phyloP scores from a whole-genome alignment of 495 filamentous ascomycete genomes.

The Lophiostoma macrostomum region DNA sequence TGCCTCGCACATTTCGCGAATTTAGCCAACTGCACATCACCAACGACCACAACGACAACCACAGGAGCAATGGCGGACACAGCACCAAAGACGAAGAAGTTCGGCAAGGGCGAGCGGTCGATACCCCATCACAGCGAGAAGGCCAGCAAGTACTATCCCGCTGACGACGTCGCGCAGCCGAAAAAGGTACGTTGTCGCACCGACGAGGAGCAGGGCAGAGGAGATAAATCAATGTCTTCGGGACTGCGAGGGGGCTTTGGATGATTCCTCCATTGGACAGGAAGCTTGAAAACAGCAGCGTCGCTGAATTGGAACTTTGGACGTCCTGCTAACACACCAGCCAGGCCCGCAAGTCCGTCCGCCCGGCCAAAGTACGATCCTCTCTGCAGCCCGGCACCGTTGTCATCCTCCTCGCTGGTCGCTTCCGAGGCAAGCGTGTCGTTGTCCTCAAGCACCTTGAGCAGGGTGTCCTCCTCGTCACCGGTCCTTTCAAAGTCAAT shows the following conservation, averaged over 20 bases:
- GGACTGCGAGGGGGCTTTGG: no score
- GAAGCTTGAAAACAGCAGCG: no score
- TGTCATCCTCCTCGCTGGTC: slow-evolving; percentile 97
- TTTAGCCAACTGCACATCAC: neutral
- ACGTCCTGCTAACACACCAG: slow-evolving; percentile 16
- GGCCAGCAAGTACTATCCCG: slow-evolving; percentile 99
- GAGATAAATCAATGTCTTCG: no score
- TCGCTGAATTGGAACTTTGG: slow-evolving; percentile 1
- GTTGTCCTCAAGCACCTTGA: slow-evolving; percentile 94
- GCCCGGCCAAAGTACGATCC: slow-evolving; percentile 75
- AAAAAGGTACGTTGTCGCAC: slow-evolving; percentile 73
- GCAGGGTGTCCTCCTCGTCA: slow-evolving; percentile 96
- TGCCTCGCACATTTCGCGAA: neutral
- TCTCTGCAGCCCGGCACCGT: slow-evolving; percentile 89
- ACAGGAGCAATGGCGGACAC: slow-evolving; percentile 32
- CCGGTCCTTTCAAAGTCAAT: slow-evolving; percentile 99
- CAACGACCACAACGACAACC: slow-evolving; percentile 4
- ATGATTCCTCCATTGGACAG: no score
- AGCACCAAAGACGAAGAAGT: slow-evolving; percentile 75
- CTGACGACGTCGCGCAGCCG: slow-evolving; percentile 83
- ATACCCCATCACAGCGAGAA: slow-evolving; percentile 80
- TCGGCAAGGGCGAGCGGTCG: slow-evolving; percentile 93
- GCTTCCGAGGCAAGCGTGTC: slow-evolving; percentile 99
- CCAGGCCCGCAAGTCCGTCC: slow-evolving; percentile 92
- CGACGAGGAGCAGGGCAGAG: neutral